Evolutionary conservation across 306 rosid species (phyloP).

Genomic region (Calophaca sinica): DNA sequence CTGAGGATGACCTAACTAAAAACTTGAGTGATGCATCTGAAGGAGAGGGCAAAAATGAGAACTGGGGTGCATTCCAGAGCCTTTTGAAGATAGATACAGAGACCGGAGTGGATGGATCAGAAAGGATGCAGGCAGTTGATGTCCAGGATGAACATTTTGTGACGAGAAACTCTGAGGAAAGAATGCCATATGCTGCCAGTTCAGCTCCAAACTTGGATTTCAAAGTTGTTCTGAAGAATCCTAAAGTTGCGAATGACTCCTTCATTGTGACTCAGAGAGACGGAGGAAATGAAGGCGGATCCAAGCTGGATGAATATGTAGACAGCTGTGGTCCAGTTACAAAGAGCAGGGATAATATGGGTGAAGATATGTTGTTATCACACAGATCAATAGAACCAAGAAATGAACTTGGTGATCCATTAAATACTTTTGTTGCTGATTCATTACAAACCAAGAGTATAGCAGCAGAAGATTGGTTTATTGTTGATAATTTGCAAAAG

Average conservation of each 20-base stretch:
- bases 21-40: slow-evolving; percentile 40
- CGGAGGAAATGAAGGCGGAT: slow-evolving; percentile 53
- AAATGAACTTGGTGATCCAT: slow-evolving; percentile 45
- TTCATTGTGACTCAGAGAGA: slow-evolving; percentile 49
- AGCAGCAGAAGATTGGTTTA: slow-evolving; percentile 62
- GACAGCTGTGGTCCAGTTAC: slow-evolving; percentile 43
- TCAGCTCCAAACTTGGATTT: slow-evolving; percentile 48
- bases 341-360: slow-evolving; percentile 50
- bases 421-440: slow-evolving; percentile 55
- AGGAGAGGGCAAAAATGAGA: slow-evolving; percentile 46
- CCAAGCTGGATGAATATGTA: slow-evolving; percentile 52
- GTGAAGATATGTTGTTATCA: slow-evolving; percentile 53
- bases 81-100: slow-evolving; percentile 57
- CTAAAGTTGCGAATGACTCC: slow-evolving; percentile 58
- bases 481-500: slow-evolving; percentile 53
- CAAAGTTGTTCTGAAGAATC: slow-evolving; percentile 51
- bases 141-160: slow-evolving; percentile 57
- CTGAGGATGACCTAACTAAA: slow-evolving; percentile 46
- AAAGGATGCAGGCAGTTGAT: slow-evolving; percentile 43
- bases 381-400: slow-evolving; percentile 48
- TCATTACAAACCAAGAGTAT: slow-evolving; percentile 49
- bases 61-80: slow-evolving; percentile 59
- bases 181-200: slow-evolving; percentile 37
- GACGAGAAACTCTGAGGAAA: slow-evolving; percentile 50
- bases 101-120: slow-evolving; percentile 40